Base-by-base conservation (phyloP, 148 eudicot genomes). In the Heliosperma pusillum region DNA sequence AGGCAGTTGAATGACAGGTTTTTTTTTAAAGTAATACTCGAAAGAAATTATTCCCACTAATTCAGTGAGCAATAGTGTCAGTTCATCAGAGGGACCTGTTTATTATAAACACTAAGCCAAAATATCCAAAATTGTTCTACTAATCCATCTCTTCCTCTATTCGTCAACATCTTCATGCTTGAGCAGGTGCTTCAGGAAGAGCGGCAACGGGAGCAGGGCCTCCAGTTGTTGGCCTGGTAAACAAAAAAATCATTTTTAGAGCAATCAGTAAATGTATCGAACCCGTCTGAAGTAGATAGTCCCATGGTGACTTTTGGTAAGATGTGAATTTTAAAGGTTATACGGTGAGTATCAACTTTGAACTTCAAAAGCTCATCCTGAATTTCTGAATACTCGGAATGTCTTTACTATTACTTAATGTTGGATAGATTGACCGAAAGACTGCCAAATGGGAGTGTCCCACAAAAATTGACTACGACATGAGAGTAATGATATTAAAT, bases 151-250 rank as follows among this genome's bases (percentile, higher is more conserved):
- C 29, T 57, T 67, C 17, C 11, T 66, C 73, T 73, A 9, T 52
- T 77, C 77, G 66, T 68, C 83, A 76, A 33, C 74, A 67, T 68
- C 83, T 72, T 81, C 83, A 81, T 76, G 40, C 86, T 78, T 86
- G 81, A 30, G 83, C 84, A 71, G 79, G 82, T 45, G 55, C 19
- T 11, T 50, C 55, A 15, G 50, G 26, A 7, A 20, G 53, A 61
- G 78, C 77, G 7, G 42, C 42, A 33, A 33, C 40, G 56, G 91
- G 91, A 76, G 93, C 73, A 72, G 79, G 93, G 78, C 96, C 98
- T 70, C 96, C 98, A 63, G 98, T 90, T 71, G 98, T 93, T 65
- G 98, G 98, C 80, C 96, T 93, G 86, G 24, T 74, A 74, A 76
- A 74, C 24, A 67, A 59, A 9, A 68, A 25, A 72, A 17, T 11